Evolutionary conservation across 1,284 basidiomycete species (phyloP).

Genomic region (Apiotrichum porosum): DNA sequence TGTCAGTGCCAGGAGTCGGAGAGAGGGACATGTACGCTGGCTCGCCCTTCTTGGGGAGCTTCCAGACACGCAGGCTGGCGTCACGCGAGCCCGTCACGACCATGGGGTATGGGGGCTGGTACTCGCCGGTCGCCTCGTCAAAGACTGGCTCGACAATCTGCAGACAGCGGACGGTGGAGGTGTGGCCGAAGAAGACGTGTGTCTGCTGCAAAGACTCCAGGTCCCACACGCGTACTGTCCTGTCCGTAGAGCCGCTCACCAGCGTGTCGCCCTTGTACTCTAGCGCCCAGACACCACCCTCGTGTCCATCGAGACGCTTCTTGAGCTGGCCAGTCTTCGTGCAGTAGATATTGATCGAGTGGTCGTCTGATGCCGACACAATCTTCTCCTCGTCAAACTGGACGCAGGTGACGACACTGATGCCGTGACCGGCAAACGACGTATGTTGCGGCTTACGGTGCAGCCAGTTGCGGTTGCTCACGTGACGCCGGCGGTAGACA

Average conservation of each 20-base stretch:
- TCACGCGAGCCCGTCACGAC: slow-evolving; percentile 93
- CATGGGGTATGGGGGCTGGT: slow-evolving; percentile 56
- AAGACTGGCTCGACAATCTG: slow-evolving; percentile 51
- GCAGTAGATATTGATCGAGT: slow-evolving; percentile 86
- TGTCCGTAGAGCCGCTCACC: slow-evolving; percentile 88
- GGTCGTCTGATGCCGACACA: slow-evolving; percentile 68
- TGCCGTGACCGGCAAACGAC: slow-evolving; percentile 79
- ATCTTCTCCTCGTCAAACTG: slow-evolving; percentile 89
- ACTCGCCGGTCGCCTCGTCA: slow-evolving; percentile 47
- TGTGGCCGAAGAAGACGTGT: slow-evolving; percentile 89
- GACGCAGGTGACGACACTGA: slow-evolving; percentile 86
- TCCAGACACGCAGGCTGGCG: slow-evolving; percentile 84
- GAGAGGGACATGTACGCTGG: slow-evolving; percentile 49
- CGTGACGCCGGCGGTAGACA: slow-evolving; percentile 48
- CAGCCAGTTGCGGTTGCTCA: slow-evolving; percentile 57
- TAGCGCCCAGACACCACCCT: slow-evolving; percentile 93
- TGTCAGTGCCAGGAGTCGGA: not conserved
- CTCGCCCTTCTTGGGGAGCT: slow-evolving; percentile 71
- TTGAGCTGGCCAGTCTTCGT: slow-evolving; percentile 70
- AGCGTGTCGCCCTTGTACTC: slow-evolving; percentile 67
- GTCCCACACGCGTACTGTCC: slow-evolving; percentile 91
- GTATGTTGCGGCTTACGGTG: slow-evolving; percentile 54
- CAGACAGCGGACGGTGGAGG: slow-evolving; percentile 67
- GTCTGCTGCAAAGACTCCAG: slow-evolving; percentile 70
- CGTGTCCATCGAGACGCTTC: slow-evolving; percentile 75